These are phyloP conservation scores for Trypanosoma platydactyli DNA, from an alignment of 208 protist genomes.

Conservation along the genomic window DNA sequence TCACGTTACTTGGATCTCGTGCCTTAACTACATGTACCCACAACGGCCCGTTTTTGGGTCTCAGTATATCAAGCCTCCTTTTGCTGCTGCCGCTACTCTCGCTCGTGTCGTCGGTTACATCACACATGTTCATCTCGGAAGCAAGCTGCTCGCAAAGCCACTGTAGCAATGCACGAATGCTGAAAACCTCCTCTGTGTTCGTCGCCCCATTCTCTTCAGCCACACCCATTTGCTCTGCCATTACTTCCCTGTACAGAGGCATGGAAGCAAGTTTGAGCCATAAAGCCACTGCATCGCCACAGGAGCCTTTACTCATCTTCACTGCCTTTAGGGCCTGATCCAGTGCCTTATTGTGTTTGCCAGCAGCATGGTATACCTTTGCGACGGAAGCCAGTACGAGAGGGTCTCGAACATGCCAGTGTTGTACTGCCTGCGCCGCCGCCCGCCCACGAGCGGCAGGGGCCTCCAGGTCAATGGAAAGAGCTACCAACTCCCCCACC, in stretches of 20 bases:
- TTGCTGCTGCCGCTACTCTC: not conserved
- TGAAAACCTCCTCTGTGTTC: slow-evolving; percentile 8
- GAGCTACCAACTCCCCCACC: slow-evolving; percentile 55
- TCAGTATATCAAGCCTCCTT: slow-evolving; percentile 7
- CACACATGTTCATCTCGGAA: not conserved
- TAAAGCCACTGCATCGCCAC: slow-evolving; percentile 71
- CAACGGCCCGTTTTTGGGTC: slow-evolving; percentile 53
- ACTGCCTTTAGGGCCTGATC: slow-evolving; percentile 68
- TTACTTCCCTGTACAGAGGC: slow-evolving; percentile 27
- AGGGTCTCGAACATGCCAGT: slow-evolving; percentile 69
- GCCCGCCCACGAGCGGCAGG: slow-evolving; percentile 52
- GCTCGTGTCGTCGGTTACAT: not conserved
- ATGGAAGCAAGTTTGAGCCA: slow-evolving; percentile 56
- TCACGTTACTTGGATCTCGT: slow-evolving; percentile 63
- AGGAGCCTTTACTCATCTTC: slow-evolving; percentile 31
- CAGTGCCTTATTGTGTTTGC: slow-evolving; percentile 55
- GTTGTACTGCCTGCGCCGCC: slow-evolving; percentile 67
- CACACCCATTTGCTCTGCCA: slow-evolving; percentile 16
- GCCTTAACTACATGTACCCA: slow-evolving; percentile 62
- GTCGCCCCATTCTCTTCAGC: slow-evolving; percentile 17
- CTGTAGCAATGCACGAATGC: slow-evolving; percentile 6
- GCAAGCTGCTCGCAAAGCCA: slow-evolving; percentile 29
- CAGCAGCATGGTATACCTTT: slow-evolving; percentile 67
- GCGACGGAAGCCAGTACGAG: slow-evolving; percentile 68
- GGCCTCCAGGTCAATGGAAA: slow-evolving; percentile 65